Evolutionary conservation across 2,329 filamentous ascomycete species (phyloP), one percentile per base, ranked within the genome.

Genomic region (Cercospora beticola): DNA sequence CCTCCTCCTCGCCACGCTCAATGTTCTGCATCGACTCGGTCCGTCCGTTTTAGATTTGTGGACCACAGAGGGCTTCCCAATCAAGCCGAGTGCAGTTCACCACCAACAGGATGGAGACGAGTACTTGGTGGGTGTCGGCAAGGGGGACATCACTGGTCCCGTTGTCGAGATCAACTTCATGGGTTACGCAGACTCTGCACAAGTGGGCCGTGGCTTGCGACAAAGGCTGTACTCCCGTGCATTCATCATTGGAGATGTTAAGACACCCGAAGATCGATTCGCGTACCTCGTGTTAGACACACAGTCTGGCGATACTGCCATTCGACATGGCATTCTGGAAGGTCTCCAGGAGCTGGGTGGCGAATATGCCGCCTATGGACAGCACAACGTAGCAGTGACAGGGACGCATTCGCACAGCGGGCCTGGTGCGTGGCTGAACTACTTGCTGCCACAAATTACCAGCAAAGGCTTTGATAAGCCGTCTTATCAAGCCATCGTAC

Each of bases 331-430:
- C n/a, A 93, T 97, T 58, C 81, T 98, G 10, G 86, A 94, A 65
- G 91, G 88, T 1, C 83, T 98, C 8, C 82, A 84, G 46, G 83
- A 82, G 0, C 82, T 97, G 7, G 94, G 94, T 0, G 79, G 84
- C 16, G 89, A 90, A 3, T 97, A 94, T 78, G 83, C 86, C 1
- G 81, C 90, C 30, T 98, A 97, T 79, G 87, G 86, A 58, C 87
- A 91, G 75, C 86, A 91, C 74, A 98, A 97, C 76, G 82, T 97
- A 40, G 94, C 94, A 36, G 87, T 98, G 23, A 97, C 93, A 0
- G 94, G 94, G 64, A 98, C 94, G 0, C 94, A 98, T 79, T 95
- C 92, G 28, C 94, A 98, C 81, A 90, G 93, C 26, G 94, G 94
- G 0, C 94, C 94, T 0, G 94, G 92, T 2, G 94, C 91, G 5